These are phyloP conservation scores for Podila verticillata DNA, from an alignment of 192 early-diverging fungal species.

Conservation along the genomic window DNA sequence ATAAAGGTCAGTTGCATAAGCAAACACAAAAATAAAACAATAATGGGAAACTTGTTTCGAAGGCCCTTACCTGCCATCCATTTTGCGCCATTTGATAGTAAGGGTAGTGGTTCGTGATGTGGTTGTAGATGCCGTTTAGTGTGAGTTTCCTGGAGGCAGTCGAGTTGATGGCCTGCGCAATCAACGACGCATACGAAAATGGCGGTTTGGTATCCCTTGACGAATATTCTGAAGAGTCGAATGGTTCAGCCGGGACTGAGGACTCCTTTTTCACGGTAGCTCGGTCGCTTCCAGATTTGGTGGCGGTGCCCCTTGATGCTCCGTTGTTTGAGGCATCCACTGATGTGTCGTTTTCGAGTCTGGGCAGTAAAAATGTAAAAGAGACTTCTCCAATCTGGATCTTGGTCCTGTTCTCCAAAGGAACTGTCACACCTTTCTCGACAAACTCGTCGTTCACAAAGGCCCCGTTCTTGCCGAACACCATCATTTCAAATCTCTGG, in stretches of 20 bases:
- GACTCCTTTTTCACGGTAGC: neutral
- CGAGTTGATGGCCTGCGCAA: conserved; percentile 82
- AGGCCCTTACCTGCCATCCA: conserved; percentile 66
- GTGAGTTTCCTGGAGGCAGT: conserved; percentile 76
- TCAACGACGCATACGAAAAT: conserved; percentile 84
- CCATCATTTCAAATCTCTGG: conserved; percentile 84
- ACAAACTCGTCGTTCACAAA: conserved; percentile 84
- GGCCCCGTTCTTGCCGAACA: conserved; percentile 91
- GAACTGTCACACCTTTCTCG: conserved; percentile 67
- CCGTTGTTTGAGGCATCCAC: conserved; percentile 13
- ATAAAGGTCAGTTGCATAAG: neutral
- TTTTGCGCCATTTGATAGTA: conserved; percentile 79
- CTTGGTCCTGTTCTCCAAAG: conserved; percentile 74
- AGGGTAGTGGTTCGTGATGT: conserved; percentile 79
- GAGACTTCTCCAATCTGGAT: conserved; percentile 87
- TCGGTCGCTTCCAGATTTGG: neutral
- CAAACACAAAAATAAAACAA: neutral
- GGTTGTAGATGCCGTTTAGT: conserved; percentile 87
- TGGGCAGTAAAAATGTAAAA: conserved; percentile 83
- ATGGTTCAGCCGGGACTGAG: conserved; percentile 13
- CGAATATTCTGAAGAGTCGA: conserved; percentile 33
- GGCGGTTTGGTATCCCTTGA: conserved; percentile 72
- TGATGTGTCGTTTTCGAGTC: conserved; percentile 48
- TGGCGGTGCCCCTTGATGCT: conserved; percentile 1
- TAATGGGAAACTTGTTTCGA: neutral